Evolutionary conservation across 176 grass and related monocot genomes (phyloP), one percentile per base, ranked within the genome.

Genomic region (Aechmea fasciata): DNA sequence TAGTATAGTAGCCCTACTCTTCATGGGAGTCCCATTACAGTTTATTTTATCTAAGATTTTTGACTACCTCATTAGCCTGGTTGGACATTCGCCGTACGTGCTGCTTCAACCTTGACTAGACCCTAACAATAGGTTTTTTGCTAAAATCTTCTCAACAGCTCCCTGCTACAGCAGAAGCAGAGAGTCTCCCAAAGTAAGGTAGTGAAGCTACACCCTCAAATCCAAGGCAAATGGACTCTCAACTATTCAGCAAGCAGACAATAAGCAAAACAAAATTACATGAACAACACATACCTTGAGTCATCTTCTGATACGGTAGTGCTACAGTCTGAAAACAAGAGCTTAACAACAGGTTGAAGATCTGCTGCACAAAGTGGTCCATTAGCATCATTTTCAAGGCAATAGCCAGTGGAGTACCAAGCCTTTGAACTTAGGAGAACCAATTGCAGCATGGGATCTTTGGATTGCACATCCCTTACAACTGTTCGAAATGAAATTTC

Each of bases 401-500:
- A 90, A 10, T 64, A 85, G 53, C 79, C 84, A 77, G 81, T 89
- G 79, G 70, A 85, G 49, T 70, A 72, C 94, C 89, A 92, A 22
- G 82, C 79, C 72, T 90, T 92, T 72, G 86, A 85, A 48, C 72
- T 97, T 73, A 92, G 80, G 66, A 92, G 86, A 65, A 92, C 79
- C 51, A 97, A 68, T 65, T 87, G 86, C 68, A 97, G 77, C 26
- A 85, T 69, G 65, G 87, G 79, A 69, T 63, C 83, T 79, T 74
- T 82, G 25, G 77, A 83, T 77, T 87, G 81, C 86, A 92, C 74
- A 87, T 97, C 84, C 79, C 66, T 90, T 66, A 97, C 82, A 63
- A 97, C 13, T 51, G 90, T 90, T 22, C 94, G 81, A 59, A 92
- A 97, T 85, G 86, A 92, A 64, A 88, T 86, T 78, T 97, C 94